Evolutionary conservation across 2,329 filamentous ascomycete genomes (phyloP).

Genomic region (Taxawa tesnikishii): DNA sequence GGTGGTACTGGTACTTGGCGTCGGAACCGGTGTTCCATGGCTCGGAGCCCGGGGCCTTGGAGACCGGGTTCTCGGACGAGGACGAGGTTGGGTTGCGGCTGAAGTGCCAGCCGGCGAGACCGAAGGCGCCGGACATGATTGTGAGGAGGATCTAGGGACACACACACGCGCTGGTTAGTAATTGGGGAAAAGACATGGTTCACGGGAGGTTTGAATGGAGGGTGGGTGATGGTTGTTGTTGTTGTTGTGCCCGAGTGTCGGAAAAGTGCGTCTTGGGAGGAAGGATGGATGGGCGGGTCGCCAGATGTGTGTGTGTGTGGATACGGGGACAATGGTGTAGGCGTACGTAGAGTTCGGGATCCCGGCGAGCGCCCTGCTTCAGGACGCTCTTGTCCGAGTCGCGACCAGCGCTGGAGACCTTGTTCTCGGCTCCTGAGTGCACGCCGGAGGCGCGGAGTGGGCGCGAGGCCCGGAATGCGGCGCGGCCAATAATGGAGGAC

Average conservation of each 20-base stretch:
- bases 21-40: conserved; percentile 68
- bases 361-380: conserved; percentile 52
- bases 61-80: conserved; percentile 68
- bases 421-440: conserved; percentile 26
- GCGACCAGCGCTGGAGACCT: conserved; percentile 29
- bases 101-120: conserved; percentile 82
- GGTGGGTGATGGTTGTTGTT: too few relatives aligned
- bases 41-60: conserved; percentile 66
- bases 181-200: too few relatives aligned
- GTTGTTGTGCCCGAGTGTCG: too few relatives aligned
- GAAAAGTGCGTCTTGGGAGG: too few relatives aligned
- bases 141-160: conserved; percentile 89
- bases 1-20: conserved; percentile 56
- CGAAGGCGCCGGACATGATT: conserved; percentile 81
- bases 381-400: conserved; percentile 32
- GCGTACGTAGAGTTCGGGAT: conserved; percentile 64
- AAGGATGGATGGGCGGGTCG: not conserved
- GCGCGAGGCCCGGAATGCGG: conserved; percentile 33
- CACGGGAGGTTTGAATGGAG: too few relatives aligned
- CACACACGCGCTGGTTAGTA: too few relatives aligned
- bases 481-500: conserved; percentile 33
- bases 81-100: conserved; percentile 74
- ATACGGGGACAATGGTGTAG: not conserved
- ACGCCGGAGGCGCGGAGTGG: conserved; percentile 27
- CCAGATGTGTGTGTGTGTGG: not conserved